phyloP scores from a whole-genome alignment of 2,329 filamentous ascomycete species.

The Chaetothyriales sp. region DNA sequence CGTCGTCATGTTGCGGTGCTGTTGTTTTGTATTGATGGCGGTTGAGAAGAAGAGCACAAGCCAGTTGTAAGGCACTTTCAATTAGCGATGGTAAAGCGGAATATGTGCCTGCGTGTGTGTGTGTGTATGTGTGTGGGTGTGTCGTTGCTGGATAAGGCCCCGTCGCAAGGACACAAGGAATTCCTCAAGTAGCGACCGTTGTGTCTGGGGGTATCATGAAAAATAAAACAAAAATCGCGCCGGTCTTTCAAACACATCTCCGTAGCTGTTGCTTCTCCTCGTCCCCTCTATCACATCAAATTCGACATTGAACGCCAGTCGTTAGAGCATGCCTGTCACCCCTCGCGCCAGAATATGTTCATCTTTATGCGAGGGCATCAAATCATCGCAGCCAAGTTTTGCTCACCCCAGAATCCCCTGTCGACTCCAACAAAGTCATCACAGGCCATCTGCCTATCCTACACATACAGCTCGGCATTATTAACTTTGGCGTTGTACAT shows the following conservation, averaged over 20 bases:
- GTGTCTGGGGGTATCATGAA: constrained; percentile 5
- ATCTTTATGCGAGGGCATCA: constrained; percentile 1
- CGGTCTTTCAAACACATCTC: not conserved
- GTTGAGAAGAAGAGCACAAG: too few species aligned
- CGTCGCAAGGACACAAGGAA: not conserved
- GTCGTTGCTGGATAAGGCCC: not conserved
- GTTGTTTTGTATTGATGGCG: not conserved
- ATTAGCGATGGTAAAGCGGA: not conserved
- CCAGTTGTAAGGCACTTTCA: not conserved
- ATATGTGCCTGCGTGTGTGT: not conserved
- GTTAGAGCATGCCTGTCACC: not conserved
- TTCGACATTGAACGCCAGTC: not conserved
- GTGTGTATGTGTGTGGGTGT: not conserved
- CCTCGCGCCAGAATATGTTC: not conserved
- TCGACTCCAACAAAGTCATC: not conserved
- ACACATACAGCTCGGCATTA: not conserved
- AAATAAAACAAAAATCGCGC: not conserved
- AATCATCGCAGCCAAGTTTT: constrained; percentile 1
- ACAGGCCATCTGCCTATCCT: not conserved
- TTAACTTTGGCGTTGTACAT: not conserved
- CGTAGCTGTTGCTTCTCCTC: not conserved
- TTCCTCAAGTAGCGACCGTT: constrained; percentile 5
- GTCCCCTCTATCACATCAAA: not conserved
- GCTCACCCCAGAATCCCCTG: not conserved
- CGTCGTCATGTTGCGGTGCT: not conserved